Percentiles rank a stretch among this genome's conserved stretches.
phyloP scores from a whole-genome alignment of 768 basidiomycete species.

The Paxillus rubicundulus region DNA sequence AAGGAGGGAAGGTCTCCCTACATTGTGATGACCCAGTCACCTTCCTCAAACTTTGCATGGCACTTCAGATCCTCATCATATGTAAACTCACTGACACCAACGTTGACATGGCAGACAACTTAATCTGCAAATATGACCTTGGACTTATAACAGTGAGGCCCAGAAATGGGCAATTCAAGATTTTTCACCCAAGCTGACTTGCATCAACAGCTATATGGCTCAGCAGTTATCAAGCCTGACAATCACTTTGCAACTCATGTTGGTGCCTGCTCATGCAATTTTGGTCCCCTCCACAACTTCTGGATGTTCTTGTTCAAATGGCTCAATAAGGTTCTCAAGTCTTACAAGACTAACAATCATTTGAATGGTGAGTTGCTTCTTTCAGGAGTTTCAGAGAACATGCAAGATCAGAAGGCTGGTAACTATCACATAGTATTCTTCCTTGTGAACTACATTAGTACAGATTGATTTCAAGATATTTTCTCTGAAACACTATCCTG shows the following conservation, averaged over 20 bases:
- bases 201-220: constrained; percentile 29
- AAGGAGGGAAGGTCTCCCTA: no score
- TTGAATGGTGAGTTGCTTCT: constrained; percentile 31
- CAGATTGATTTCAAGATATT: no score
- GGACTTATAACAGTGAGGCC: constrained; percentile 23
- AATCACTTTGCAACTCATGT: constrained; percentile 37
- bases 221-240: constrained; percentile 32
- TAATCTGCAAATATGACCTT: constrained; percentile 19
- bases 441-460: no score
- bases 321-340: constrained; percentile 37
- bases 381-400: constrained; percentile 28
- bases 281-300: constrained; percentile 36
- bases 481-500: no score
- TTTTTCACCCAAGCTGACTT: no score
- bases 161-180: no score
- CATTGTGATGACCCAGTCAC: no score
- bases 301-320: constrained; percentile 39
- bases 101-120: no score
- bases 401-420: not conserved
- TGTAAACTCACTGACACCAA: no score
- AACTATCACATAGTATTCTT: no score
- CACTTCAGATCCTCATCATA: no score
- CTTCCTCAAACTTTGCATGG: no score
- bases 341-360: constrained; percentile 35
- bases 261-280: constrained; percentile 25